Percentiles rank a stretch among this genome's conserved stretches.
Evolutionary conservation across 257 asterid species (phyloP).

Genomic region (Plantago ovata): DNA sequence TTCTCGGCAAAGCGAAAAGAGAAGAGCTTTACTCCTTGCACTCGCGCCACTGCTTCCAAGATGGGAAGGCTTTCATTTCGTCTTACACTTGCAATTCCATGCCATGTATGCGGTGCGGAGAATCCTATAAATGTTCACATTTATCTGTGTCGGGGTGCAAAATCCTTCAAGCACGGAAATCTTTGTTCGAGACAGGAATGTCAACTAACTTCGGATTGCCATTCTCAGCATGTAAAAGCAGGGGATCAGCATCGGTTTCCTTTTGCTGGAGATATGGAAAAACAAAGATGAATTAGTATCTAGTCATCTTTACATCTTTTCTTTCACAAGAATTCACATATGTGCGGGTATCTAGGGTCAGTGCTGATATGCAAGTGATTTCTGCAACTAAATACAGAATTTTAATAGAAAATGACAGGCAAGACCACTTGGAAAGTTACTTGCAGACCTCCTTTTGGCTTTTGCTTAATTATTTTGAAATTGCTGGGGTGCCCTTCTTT

Average conservation of each 20-base stretch:
- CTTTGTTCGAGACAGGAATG: constrained; percentile 34
- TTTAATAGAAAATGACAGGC: too few relatives aligned
- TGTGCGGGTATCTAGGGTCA: background rate
- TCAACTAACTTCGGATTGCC: constrained; percentile 37
- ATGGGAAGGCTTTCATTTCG: background rate
- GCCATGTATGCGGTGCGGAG: background rate
- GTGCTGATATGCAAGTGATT: background rate
- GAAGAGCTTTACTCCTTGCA: constrained; percentile 1
- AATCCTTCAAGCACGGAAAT: constrained; percentile 8
- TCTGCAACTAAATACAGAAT: background rate
- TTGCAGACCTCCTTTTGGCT: too few relatives aligned
- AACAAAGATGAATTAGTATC: constrained; percentile 1
- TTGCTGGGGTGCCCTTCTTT: too few relatives aligned
- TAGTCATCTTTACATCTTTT: constrained; percentile 13
- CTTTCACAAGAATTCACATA: background rate
- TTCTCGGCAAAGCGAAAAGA: constrained; percentile 23
- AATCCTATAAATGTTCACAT: constrained; percentile 1
- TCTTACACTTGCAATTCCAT: constrained; percentile 1
- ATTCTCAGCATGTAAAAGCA: constrained; percentile 48
- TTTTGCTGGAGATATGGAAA: constrained; percentile 36
- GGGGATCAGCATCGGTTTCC: constrained; percentile 64
- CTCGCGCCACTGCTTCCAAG: constrained; percentile 5
- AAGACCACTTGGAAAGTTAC: too few relatives aligned
- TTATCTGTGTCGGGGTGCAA: background rate
- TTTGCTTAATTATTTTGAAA: too few relatives aligned